phyloP scores from a whole-genome alignment of 208 protist genomes.

The Endotrypanum monterogeii region DNA sequence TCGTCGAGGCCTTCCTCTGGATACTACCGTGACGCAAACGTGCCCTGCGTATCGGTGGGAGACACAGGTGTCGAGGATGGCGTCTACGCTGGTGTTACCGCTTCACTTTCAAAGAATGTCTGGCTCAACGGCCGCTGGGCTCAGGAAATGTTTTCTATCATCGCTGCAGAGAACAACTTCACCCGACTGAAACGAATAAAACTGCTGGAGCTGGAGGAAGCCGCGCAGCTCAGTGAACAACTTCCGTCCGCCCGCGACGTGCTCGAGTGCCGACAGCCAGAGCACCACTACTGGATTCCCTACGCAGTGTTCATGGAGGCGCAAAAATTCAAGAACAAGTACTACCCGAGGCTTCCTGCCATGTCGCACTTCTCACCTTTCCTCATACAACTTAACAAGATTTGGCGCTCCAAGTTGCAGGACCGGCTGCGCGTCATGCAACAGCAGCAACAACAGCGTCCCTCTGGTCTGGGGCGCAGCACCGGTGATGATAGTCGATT shows the following conservation, averaged over 20 bases:
- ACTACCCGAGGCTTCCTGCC: constrained; percentile 66
- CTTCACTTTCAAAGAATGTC: constrained; percentile 74
- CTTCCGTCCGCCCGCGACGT: constrained; percentile 67
- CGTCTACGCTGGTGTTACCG: constrained; percentile 65
- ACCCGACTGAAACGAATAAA: constrained; percentile 65
- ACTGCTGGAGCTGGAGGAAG: constrained; percentile 68
- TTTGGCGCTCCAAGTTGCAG: constrained; percentile 74
- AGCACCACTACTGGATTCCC: constrained; percentile 89
- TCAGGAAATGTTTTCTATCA: constrained; percentile 64
- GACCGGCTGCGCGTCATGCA: constrained; percentile 50
- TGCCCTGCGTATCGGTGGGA: constrained; percentile 14
- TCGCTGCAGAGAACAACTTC: constrained; percentile 73
- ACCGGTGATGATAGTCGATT: neutral
- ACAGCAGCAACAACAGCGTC: constrained; percentile 31
- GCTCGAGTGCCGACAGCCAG: constrained; percentile 63
- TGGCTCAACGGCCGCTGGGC: constrained; percentile 83
- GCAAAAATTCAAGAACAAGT: constrained; percentile 85
- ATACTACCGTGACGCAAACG: constrained; percentile 25
- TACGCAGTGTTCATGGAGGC: constrained; percentile 75
- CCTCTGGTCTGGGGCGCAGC: neutral
- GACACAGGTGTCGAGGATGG: constrained; percentile 82
- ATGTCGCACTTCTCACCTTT: constrained; percentile 86
- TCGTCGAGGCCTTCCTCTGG: neutral
- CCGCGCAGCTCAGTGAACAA: constrained; percentile 40
- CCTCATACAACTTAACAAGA: constrained; percentile 71